Evolutionary conservation across 192 early-diverging fungal genomes (phyloP), one percentile per base, ranked within the genome.

Genomic region (Backusella psychrophila): DNA sequence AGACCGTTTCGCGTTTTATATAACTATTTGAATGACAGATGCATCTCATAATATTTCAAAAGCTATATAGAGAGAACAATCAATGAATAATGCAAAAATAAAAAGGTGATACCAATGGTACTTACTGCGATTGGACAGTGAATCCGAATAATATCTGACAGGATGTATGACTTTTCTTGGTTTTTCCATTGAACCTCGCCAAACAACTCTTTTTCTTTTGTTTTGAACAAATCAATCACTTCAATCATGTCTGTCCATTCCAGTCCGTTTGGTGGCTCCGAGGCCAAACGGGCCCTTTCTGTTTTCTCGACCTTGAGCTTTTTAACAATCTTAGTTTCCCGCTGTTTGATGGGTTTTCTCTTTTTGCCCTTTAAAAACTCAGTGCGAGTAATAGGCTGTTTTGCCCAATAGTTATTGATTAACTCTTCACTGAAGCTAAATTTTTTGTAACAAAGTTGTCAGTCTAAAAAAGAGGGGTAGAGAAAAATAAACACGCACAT

Each of bases 401-500:
- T 21, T 26, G 70, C 29, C 70, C 70, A 71, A 44, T 71, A 71
- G 0, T 46, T 29, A 7, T 41, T 15, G 21, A 42, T 29, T 2
- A 71, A 26, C 4, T 36, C 39, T 31, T 71, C 31, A 36, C 36
- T 44, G 5, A 71, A 71, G 15, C 70, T 71, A 44, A 3, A 3
- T 33, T 33, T 33, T 33, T 33, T 33, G 33, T 29, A 42, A 29
- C 29, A 29, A 5, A 4, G n/a, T 2, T 38, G 7, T 21, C 21
- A 44, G n/a, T 11, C 6, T 12, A 17, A 11, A 14, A 29, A 8
- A 5, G 34, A 34, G 15, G 12, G 8, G 21, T 42, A 31, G 14
- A 71, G 42, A 15, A 49, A 29, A 71, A 26, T 33, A 33, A 33
- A 33, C 33, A 71, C 70, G 26, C 6, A 71, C 70, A 71, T 71